phyloP scores from a whole-genome alignment of 306 rosid genomes.

The Acacia crassicarpa region DNA sequence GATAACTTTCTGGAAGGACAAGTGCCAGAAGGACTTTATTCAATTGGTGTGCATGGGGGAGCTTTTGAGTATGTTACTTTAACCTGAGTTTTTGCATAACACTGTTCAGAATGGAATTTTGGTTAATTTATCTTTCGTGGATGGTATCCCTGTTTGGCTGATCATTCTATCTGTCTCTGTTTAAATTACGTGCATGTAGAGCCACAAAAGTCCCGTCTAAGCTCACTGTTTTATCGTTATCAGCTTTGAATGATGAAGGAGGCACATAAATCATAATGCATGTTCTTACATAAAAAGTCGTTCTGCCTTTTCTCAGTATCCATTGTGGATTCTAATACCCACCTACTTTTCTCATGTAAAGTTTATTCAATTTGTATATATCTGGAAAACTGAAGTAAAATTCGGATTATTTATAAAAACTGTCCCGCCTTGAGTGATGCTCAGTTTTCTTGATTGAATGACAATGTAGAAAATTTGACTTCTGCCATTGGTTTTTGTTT shows the following conservation, averaged over 20 bases:
- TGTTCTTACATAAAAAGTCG: background rate
- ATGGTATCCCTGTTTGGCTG: background rate
- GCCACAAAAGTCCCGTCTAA: background rate
- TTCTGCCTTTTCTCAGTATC: background rate
- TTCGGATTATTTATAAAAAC: background rate
- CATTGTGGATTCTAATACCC: conserved; percentile 4
- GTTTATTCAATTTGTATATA: background rate
- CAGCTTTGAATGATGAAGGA: background rate
- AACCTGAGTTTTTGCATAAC: conserved; percentile 7
- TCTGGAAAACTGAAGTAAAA: background rate
- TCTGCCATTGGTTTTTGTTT: conserved; percentile 3
- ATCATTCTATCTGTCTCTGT: conserved; percentile 1
- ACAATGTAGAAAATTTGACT: background rate
- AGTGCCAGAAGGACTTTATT: conserved; percentile 83
- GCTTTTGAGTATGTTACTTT: conserved; percentile 74
- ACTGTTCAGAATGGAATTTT: conserved; percentile 7
- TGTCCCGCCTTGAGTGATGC: background rate
- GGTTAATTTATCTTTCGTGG: background rate
- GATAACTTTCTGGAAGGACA: conserved; percentile 79
- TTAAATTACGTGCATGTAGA: conserved; percentile 23
- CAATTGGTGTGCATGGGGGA: conserved; percentile 95
- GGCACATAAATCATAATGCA: background rate
- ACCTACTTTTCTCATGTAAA: conserved; percentile 5
- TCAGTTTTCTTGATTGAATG: background rate
- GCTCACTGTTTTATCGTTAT: background rate